A percentile compares a stretch with the other conserved stretches of the same genome.
These are phyloP conservation scores for Apiospora phragmitis DNA, from an alignment of 2,329 filamentous ascomycete species.

Conservation along the genomic window DNA sequence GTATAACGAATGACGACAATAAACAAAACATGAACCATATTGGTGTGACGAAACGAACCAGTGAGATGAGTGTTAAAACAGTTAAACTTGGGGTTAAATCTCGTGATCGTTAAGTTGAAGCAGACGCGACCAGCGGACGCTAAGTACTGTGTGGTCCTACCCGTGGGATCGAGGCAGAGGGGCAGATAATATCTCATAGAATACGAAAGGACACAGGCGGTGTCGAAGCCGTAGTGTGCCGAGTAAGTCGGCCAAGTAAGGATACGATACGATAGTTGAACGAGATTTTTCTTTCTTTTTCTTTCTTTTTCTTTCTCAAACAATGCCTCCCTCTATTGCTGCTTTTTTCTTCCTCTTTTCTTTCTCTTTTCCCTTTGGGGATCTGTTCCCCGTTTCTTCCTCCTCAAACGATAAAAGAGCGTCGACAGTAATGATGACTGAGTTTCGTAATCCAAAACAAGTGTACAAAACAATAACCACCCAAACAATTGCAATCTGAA, in stretches of 20 bases:
- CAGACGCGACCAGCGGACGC: neutral
- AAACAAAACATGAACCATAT: neutral
- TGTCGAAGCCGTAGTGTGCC: neutral
- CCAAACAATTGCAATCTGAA: constrained; percentile 12
- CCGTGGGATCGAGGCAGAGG: neutral
- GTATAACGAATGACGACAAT: neutral
- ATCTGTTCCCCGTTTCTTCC: neutral
- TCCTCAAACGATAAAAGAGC: neutral
- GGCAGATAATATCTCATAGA: neutral
- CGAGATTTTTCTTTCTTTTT: too few species aligned
- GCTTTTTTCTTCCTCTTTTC: neutral
- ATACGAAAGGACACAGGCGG: neutral
- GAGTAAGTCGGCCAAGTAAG: neutral
- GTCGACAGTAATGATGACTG: neutral
- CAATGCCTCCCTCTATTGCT: neutral
- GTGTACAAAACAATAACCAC: neutral
- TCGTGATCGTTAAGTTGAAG: neutral
- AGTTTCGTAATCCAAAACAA: neutral
- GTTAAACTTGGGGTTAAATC: neutral
- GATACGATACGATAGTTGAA: too few species aligned
- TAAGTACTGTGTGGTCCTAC: neutral
- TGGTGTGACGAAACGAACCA: neutral
- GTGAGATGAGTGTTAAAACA: neutral
- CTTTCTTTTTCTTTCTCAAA: neutral
- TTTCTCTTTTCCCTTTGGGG: neutral